phyloP scores from a whole-genome alignment of 768 basidiomycete species.

The Mycena polygramma region DNA sequence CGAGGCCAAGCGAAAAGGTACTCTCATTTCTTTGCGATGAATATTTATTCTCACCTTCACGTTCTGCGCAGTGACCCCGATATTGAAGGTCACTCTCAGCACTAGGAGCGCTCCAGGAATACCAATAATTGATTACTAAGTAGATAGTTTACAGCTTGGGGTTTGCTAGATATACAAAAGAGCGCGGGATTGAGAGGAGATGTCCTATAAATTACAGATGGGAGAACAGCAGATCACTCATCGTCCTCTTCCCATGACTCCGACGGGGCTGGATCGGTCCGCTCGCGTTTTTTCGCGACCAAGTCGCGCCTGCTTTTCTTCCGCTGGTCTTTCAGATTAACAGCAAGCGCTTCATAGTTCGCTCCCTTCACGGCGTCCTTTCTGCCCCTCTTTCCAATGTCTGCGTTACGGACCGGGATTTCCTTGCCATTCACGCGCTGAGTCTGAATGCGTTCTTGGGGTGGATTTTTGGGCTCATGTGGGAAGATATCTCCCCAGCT shows the following conservation, averaged over 20 bases:
- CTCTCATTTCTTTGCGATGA: slow-evolving; percentile 33
- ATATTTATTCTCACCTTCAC: slow-evolving; percentile 12
- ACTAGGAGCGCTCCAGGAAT: slow-evolving; percentile 92
- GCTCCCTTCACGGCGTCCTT: slow-evolving; percentile 45
- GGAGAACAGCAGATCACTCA: neutral
- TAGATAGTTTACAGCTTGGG: slow-evolving; percentile 39
- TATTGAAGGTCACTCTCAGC: slow-evolving; percentile 87
- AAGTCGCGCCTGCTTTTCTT: slow-evolving; percentile 50
- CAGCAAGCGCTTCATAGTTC: slow-evolving; percentile 54
- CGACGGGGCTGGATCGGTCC: no score
- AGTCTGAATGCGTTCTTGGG: slow-evolving; percentile 72
- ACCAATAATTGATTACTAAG: slow-evolving; percentile 81
- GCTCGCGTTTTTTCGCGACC: slow-evolving; percentile 7
- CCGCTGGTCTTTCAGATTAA: slow-evolving; percentile 55
- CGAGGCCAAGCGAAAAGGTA: slow-evolving; percentile 60
- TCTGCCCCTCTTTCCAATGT: slow-evolving; percentile 68
- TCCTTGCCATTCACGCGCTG: slow-evolving; percentile 47
- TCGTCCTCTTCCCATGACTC: neutral
- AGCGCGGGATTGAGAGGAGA: slow-evolving; percentile 3
- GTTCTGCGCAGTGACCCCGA: slow-evolving; percentile 69
- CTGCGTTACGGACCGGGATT: slow-evolving; percentile 53
- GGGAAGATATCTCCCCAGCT: slow-evolving; percentile 97
- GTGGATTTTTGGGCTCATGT: slow-evolving; percentile 83
- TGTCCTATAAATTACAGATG: slow-evolving; percentile 22
- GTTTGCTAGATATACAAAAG: slow-evolving; percentile 31